Conservation (phyloP, 1,284 basidiomycete genomes). For the Vanrija pseudolonga region DNA sequence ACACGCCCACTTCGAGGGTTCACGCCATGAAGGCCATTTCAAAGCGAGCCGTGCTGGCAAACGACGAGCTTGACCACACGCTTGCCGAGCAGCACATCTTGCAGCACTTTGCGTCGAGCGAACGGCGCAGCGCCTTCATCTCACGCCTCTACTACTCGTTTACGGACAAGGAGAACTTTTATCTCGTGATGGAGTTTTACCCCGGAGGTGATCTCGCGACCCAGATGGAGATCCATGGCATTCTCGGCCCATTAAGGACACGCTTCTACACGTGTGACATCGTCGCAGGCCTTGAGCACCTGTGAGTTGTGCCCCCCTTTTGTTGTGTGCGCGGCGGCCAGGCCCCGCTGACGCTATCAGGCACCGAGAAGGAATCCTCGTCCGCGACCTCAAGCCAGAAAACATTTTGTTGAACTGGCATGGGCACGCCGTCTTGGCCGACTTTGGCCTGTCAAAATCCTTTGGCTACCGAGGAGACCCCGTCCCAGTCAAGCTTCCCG, state of each 20-base stretch:
- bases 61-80: constrained; percentile 92
- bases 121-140: constrained; percentile 78
- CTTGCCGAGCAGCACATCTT: constrained; percentile 90
- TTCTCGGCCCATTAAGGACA: constrained; percentile 83
- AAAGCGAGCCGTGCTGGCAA: constrained; percentile 89
- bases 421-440: constrained; percentile 92
- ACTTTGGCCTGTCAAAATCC: constrained; percentile 66
- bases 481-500: constrained; percentile 24
- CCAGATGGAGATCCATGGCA: constrained; percentile 89
- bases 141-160: constrained; percentile 94
- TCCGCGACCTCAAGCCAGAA: constrained; percentile 57
- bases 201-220: constrained; percentile 95
- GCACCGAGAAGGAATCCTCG: constrained; percentile 51
- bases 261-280: constrained; percentile 96
- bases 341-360: constrained; percentile 25
- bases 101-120: constrained; percentile 69
- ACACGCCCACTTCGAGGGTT: constrained; percentile 65
- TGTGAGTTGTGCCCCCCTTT: constrained; percentile 47
- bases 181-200: constrained; percentile 72
- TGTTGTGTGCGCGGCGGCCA: neutral
- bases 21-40: constrained; percentile 96
- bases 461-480: constrained; percentile 43
- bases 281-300: constrained; percentile 86
- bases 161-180: constrained; percentile 91
- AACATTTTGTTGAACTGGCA: constrained; percentile 90